A percentile compares a stretch with the other conserved stretches of the same genome.
Conservation (phyloP, 164 flowering plant species). For the Magnolia changhungtana region DNA sequence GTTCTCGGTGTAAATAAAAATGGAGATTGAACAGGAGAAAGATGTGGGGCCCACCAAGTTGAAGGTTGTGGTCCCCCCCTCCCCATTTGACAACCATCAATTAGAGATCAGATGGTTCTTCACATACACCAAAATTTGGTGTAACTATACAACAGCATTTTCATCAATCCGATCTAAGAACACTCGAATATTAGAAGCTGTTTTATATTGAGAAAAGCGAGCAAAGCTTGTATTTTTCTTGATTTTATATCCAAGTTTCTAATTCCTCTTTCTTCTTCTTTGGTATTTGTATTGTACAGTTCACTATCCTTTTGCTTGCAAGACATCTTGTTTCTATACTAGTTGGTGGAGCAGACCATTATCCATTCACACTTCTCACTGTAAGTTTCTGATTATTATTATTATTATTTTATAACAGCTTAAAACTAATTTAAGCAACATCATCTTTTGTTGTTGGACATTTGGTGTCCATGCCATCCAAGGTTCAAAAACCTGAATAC, state of each 20-base stretch:
- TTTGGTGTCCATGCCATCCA: background rate
- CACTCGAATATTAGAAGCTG: background rate
- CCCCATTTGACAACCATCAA: background rate
- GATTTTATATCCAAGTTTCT: background rate
- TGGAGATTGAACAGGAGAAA: background rate
- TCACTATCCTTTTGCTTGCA: slow-evolving; percentile 52
- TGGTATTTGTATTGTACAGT: slow-evolving; percentile 35
- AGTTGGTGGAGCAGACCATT: slow-evolving; percentile 38
- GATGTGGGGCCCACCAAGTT: background rate
- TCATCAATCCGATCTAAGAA: background rate
- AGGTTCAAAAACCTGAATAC: background rate
- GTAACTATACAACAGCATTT: background rate
- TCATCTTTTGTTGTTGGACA: background rate
- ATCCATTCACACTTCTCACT: slow-evolving; percentile 61
- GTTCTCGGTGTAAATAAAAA: background rate
- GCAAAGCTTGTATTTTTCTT: background rate
- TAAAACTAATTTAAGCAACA: background rate
- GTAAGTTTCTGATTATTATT: slow-evolving; percentile 32
- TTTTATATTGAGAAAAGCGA: background rate
- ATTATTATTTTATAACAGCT: no score
- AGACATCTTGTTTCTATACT: slow-evolving; percentile 46
- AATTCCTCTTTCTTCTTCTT: background rate
- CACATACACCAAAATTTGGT: background rate
- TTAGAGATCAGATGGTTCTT: slow-evolving; percentile 1
- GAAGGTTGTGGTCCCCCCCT: background rate